phyloP scores from a whole-genome alignment of 768 basidiomycete species.

The Boletellus ananas region DNA sequence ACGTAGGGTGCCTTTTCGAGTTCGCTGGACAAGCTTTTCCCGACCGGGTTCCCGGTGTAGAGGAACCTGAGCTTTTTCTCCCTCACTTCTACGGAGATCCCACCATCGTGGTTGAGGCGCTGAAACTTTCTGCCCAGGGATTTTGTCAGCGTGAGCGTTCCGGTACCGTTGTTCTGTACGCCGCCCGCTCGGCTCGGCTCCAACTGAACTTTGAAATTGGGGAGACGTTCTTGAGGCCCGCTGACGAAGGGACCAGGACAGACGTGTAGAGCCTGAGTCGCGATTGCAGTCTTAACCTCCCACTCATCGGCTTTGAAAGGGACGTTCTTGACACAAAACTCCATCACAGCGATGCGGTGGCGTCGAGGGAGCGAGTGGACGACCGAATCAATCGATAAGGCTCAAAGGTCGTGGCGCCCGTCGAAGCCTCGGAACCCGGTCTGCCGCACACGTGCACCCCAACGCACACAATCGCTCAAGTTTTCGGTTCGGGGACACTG shows the following conservation, averaged over 20 bases:
- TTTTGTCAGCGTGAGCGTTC: conserved; percentile 30
- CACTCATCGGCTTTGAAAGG: conserved; percentile 43
- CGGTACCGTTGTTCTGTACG: conserved; percentile 54
- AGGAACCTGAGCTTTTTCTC: conserved; percentile 38
- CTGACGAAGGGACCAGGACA: conserved; percentile 28
- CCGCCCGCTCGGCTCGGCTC: conserved; percentile 47
- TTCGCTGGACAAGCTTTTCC: conserved; percentile 25
- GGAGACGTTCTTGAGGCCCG: conserved; percentile 19
- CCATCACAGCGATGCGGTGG: conserved; percentile 28
- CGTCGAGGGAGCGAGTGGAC: too few relatives aligned
- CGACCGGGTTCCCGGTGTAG: conserved; percentile 6
- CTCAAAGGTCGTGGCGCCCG: too few relatives aligned
- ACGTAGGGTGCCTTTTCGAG: conserved; percentile 55
- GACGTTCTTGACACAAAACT: conserved; percentile 34
- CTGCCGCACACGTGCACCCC: too few relatives aligned
- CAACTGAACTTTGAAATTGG: conserved; percentile 64
- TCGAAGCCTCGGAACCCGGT: too few relatives aligned
- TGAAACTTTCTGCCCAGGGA: conserved; percentile 45
- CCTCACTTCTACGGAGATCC: conserved; percentile 38
- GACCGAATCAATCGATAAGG: too few relatives aligned
- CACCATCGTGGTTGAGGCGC: conserved; percentile 35
- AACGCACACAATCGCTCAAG: too few relatives aligned
- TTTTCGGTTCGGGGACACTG: too few relatives aligned
- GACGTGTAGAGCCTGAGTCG: conserved; percentile 47
- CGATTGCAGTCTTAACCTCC: conserved; percentile 55